Base-by-base conservation (phyloP, 371 early-diverging fungal genomes). In the Rhizopus arrhizus region DNA sequence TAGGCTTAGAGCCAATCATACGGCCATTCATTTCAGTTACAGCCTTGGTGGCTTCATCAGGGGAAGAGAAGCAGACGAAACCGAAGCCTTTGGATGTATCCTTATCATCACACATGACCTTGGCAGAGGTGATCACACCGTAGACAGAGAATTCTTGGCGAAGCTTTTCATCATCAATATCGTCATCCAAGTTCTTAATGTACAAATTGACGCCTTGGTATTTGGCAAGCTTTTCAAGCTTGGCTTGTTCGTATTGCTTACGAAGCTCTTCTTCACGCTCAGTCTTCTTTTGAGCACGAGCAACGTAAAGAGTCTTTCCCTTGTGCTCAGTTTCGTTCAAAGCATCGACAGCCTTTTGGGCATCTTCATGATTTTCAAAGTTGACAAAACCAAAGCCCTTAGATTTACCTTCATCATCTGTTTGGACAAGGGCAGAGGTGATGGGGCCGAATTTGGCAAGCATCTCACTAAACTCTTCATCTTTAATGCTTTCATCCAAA, bases 151-250 rank as follows among this genome's bases (percentile, higher is more conserved):
- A 95, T 80, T 92, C 95, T 69, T 90, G 85, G 49, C 93, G 85
- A 29, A 95, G 85, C 65, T 77, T 80, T 58, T 91, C 93, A 72
- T 95, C 95, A 62, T 91, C 90, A 47, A 95, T 77, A 46, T 84
- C 77, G 59, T 94, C 95, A 68, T 95, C 95, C 57, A 95, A 75
- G 86, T 94, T 94, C 85, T 94, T 94, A 74, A 95, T 80, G 75
- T 93, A 95, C 62, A 95, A 77, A 79, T 95, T 95, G 69, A 90
- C 93, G 66, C 93, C 93, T 79, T 94, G 95, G 81, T 87, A 93
- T 81, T 94, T 93, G 85, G 81, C 86, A 43, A 91, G 73, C 81
- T 89, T 89, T 75, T 95, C 95, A 61, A 87, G 79, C 62, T 90
- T 85, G 56, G 87, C 79, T 70, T 84, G 83, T 72, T 95, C 94